Evolutionary conservation across 2,329 filamentous ascomycete genomes (phyloP), one percentile per base, ranked within the genome.

Genomic region (Xylaria sp.): DNA sequence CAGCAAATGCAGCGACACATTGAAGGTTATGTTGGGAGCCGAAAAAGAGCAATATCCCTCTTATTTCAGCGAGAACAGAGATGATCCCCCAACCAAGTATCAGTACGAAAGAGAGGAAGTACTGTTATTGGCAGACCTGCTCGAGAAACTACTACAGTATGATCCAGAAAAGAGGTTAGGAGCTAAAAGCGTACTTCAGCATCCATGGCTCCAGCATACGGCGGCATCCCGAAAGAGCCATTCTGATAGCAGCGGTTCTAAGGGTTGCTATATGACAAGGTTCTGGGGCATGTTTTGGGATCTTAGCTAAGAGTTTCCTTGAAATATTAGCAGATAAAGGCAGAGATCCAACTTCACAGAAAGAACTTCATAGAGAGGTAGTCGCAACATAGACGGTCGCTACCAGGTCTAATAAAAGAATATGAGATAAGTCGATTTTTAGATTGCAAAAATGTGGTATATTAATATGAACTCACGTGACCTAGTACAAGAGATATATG

Each of bases 91-190:
- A 46, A 46, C 18, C 8, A 46, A 46, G 7, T 46, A 46, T 46
- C 41, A 7, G 1, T 46, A 46, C n/a, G 41, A 18, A 13, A 46
- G 41, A 8, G 39, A 52, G 8, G 63, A 73, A 37, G 61, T 70
- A 12, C 2, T 3, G 1, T 10, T 6, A 0, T 34, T 73, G 1
- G 57, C 55, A 1, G 71, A 68, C 41, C 54, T 73, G 0, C 57
- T 73, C 7, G 34, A 50, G 13, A 48, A 52, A 1, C 28, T 73
- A 41, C 56, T 73, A 10, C 52, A 54, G 39, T 72, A 71, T 31
- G 18, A 63, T 2, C 52, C 66, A 1, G 20, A 25, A 1, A 6
- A 66, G 2, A 54, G 71, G 18, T 13, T 54, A 15, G n/a, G 28
- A 1, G 57, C 56, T 10, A 25, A 34, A 3, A 6, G 48, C n/a